phyloP scores from a whole-genome alignment of 352 stramenopile genomes.

The Hyaloperonospora arabidopsidis region DNA sequence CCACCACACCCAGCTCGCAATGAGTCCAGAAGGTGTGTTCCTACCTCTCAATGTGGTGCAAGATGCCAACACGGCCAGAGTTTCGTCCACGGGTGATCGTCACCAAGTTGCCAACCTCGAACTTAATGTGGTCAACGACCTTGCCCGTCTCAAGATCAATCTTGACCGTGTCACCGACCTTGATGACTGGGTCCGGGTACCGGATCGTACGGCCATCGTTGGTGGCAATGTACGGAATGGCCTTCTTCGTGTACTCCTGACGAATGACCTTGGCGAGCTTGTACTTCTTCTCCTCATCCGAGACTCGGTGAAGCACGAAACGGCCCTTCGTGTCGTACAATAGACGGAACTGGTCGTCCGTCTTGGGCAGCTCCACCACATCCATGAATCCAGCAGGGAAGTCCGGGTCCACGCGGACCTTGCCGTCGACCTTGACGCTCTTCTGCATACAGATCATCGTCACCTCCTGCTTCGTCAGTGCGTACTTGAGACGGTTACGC shows the following conservation, averaged over 20 bases:
- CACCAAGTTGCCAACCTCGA: slow-evolving; percentile 96
- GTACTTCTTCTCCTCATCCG: slow-evolving; percentile 94
- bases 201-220: slow-evolving; percentile 98
- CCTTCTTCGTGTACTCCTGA: slow-evolving; percentile 93
- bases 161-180: slow-evolving; percentile 99
- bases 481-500: slow-evolving; percentile 99
- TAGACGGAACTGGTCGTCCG: slow-evolving; percentile 94
- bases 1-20: slow-evolving; percentile 85
- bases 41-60: slow-evolving; percentile 95
- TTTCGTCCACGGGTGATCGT: slow-evolving; percentile 97
- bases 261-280: slow-evolving; percentile 98
- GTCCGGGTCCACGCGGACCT: slow-evolving; percentile 95
- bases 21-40: slow-evolving; percentile 86
- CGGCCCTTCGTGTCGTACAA: slow-evolving; percentile 98
- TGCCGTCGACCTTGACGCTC: slow-evolving; percentile 96
- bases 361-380: slow-evolving; percentile 96
- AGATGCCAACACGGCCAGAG: slow-evolving; percentile 93
- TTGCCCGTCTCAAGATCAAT: slow-evolving; percentile 97
- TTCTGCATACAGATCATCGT: slow-evolving; percentile 99
- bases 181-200: slow-evolving; percentile 97
- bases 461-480: slow-evolving; percentile 96
- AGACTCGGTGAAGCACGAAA: slow-evolving; percentile 96
- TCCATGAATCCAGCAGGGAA: slow-evolving; percentile 99
- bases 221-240: slow-evolving; percentile 97
- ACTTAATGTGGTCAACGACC: slow-evolving; percentile 97